A percentile compares a stretch with the other conserved stretches of the same genome.
phyloP scores from a whole-genome alignment of 1,284 basidiomycete species.

The Ceratobasidium papillatum region DNA sequence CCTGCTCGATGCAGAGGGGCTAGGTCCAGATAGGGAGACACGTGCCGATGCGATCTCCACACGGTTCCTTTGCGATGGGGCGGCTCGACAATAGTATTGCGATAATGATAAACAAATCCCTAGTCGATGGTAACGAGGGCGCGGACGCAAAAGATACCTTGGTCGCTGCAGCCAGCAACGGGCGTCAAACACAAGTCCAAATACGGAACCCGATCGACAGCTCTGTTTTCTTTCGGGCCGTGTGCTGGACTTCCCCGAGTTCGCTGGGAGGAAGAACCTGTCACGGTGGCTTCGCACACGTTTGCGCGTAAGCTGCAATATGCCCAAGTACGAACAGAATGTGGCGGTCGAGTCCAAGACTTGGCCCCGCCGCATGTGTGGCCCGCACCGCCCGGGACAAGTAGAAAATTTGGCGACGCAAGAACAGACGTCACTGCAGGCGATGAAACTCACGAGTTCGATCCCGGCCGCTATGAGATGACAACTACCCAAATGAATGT shows the following conservation, averaged over 20 bases:
- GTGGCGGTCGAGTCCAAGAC: constrained; percentile 4
- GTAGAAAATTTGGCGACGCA: background rate
- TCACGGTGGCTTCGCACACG: background rate
- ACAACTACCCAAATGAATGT: background rate
- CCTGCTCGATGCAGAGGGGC: constrained; percentile 6
- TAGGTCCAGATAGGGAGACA: constrained; percentile 28
- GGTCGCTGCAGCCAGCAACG: constrained; percentile 4
- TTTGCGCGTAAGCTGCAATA: background rate
- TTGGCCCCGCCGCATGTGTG: background rate
- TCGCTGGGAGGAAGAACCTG: background rate
- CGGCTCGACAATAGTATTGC: background rate
- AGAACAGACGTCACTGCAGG: background rate
- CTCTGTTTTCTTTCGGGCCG: constrained; percentile 5
- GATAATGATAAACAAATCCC: background rate
- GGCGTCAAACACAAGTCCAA: background rate
- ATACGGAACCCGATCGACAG: constrained; percentile 1
- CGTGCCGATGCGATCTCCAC: constrained; percentile 21
- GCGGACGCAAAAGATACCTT: background rate
- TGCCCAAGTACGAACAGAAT: background rate
- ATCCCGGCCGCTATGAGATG: background rate
- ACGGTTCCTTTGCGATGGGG: constrained; percentile 1
- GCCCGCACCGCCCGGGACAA: background rate
- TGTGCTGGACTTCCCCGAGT: background rate
- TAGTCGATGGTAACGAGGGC: background rate
- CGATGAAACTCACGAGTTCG: background rate